These are phyloP conservation scores for Prototheca wickerhamii DNA, from an alignment of 163 green algal genomes.

Conservation along the genomic window DNA sequence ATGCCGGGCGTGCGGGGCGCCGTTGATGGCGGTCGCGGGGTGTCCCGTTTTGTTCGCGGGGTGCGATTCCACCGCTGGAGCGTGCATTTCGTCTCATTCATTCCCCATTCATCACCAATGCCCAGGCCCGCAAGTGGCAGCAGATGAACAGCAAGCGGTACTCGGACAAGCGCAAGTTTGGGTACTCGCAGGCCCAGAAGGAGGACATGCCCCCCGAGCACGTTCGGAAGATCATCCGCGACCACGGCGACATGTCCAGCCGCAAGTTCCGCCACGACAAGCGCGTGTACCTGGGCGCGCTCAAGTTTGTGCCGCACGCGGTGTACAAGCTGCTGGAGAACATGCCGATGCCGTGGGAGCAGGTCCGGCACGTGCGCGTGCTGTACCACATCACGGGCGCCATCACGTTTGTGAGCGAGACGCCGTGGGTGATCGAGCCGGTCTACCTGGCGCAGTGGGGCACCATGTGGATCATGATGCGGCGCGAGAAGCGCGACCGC, in stretches of 20 bases:
- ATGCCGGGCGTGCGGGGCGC: not conserved
- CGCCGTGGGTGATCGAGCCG: constrained; percentile 94
- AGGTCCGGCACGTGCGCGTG: constrained; percentile 91
- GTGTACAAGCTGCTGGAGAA: constrained; percentile 99
- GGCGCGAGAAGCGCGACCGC: constrained; percentile 96
- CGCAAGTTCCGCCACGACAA: constrained; percentile 98
- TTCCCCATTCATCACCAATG: not conserved
- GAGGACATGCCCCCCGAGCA: constrained; percentile 98
- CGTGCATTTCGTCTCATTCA: not conserved
- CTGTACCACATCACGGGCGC: constrained; percentile 99
- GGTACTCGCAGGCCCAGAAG: constrained; percentile 87
- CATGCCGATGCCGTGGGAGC: constrained; percentile 99
- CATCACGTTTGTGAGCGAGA: constrained; percentile 99
- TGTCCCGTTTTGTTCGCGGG: not conserved
- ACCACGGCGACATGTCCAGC: constrained; percentile 97
- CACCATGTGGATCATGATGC: constrained; percentile 99
- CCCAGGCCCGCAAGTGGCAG: constrained; percentile 92
- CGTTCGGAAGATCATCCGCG: constrained; percentile 95
- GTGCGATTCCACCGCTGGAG: not conserved
- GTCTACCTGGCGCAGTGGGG: constrained; percentile 97
- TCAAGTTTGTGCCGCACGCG: constrained; percentile 99
- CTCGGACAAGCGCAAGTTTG: constrained; percentile 84
- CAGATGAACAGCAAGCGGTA: constrained; percentile 88
- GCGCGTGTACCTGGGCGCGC: constrained; percentile 95
- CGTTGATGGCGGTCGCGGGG: not conserved